These are phyloP conservation scores for Amauroascus verrucosus DNA, from an alignment of 2,329 filamentous ascomycete species.

Conservation along the genomic window DNA sequence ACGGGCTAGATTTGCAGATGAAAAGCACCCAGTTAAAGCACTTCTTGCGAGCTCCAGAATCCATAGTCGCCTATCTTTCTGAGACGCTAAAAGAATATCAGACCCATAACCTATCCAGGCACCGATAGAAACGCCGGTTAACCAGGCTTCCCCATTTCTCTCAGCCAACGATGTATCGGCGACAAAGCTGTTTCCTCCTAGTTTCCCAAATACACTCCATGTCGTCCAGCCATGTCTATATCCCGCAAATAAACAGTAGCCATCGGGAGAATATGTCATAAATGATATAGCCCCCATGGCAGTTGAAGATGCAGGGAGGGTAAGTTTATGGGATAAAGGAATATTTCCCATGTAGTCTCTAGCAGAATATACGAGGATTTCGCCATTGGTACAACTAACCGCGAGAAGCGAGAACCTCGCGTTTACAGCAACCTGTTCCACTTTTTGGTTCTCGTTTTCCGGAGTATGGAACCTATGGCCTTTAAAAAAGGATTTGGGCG, in stretches of 20 bases:
- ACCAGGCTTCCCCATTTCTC: slow-evolving; percentile 68
- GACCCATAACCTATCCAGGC: slow-evolving; percentile 83
- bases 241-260: slow-evolving; percentile 89
- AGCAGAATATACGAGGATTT: slow-evolving; percentile 80
- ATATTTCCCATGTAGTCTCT: slow-evolving; percentile 92
- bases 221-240: slow-evolving; percentile 89
- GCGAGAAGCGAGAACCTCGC: slow-evolving; percentile 90
- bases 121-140: slow-evolving; percentile 65
- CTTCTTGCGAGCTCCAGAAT: slow-evolving; percentile 86
- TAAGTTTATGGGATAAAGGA: slow-evolving; percentile 69
- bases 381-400: slow-evolving; percentile 68
- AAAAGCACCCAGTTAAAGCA: slow-evolving; percentile 85
- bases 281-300: slow-evolving; percentile 63
- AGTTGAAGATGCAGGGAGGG: slow-evolving; percentile 54
- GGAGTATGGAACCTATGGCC: slow-evolving; percentile 86
- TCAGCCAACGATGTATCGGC: slow-evolving; percentile 54
- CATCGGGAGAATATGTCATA: slow-evolving; percentile 82
- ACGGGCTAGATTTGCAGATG: slow-evolving; percentile 77
- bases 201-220: slow-evolving; percentile 96
- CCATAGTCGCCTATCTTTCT: slow-evolving; percentile 70
- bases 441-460: slow-evolving; percentile 48
- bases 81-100: slow-evolving; percentile 65
- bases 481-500: slow-evolving; percentile 62
- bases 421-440: slow-evolving; percentile 72
- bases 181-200: slow-evolving; percentile 72